Conservation (phyloP, 2,329 filamentous ascomycete species). For the Biscogniauxia sp. region DNA sequence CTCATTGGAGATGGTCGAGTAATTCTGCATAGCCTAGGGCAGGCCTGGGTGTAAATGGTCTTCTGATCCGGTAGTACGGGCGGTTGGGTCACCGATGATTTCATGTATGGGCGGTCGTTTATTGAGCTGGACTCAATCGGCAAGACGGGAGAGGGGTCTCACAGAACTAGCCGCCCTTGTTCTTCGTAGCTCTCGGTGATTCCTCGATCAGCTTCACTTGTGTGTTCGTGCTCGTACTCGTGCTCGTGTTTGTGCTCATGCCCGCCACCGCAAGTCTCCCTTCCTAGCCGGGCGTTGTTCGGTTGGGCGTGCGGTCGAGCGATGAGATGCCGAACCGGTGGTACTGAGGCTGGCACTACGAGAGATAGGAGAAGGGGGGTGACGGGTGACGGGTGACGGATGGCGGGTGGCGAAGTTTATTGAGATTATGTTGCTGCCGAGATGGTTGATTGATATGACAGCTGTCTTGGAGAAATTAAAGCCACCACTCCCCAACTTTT, state of each 20-base stretch:
- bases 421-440: neutral
- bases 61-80: slow-evolving; percentile 2
- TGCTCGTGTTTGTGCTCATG: neutral
- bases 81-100: neutral
- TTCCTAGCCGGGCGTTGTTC: neutral
- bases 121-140: neutral
- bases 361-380: neutral
- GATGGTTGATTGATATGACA: neutral
- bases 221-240: neutral
- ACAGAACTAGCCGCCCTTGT: neutral
- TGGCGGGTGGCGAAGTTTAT: neutral
- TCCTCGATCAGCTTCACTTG: neutral
- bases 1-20: slow-evolving; percentile 50
- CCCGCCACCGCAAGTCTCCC: neutral
- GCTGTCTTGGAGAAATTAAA: neutral
- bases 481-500: neutral
- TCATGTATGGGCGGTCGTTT: neutral
- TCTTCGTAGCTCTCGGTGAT: neutral
- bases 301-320: neutral
- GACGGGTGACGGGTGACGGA: too few species aligned
- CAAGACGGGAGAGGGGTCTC: neutral
- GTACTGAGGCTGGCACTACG: neutral
- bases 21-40: slow-evolving; percentile 50
- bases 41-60: slow-evolving; percentile 4
- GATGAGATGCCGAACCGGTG: neutral